A percentile compares a stretch with the other conserved stretches of the same genome.
Evolutionary conservation across 2,329 filamentous ascomycete genomes (phyloP).

Genomic region (Cucurbitaria berberidis): DNA sequence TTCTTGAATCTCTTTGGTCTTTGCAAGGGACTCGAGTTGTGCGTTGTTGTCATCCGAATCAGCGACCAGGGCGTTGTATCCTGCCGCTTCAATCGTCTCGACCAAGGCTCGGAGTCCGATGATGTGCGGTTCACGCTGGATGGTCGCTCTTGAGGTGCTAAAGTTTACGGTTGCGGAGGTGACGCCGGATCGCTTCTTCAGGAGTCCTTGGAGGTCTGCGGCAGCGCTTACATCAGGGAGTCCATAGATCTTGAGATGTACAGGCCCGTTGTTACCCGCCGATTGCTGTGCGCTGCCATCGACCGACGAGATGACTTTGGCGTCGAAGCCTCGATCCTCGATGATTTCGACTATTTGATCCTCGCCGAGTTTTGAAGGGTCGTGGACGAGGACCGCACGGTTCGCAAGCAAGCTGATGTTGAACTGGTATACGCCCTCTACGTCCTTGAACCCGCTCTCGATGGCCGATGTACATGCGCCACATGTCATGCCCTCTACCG

Average conservation of each 20-base stretch:
- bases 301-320: constrained; percentile 78
- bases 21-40: constrained; percentile 92
- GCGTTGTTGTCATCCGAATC: constrained; percentile 96
- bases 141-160: constrained; percentile 72
- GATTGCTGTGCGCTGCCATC: constrained; percentile 62
- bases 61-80: constrained; percentile 86
- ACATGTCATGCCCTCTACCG: constrained; percentile 97
- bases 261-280: constrained; percentile 63
- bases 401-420: constrained; percentile 95
- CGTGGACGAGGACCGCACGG: constrained; percentile 85
- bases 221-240: constrained; percentile 74
- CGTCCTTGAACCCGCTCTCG: constrained; percentile 77
- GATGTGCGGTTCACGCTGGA: constrained; percentile 73
- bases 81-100: constrained; percentile 77
- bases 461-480: constrained; percentile 94
- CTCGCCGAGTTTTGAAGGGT: constrained; percentile 71
- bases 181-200: constrained; percentile 73
- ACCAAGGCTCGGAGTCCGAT: constrained; percentile 84
- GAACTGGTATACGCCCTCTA: constrained; percentile 83
- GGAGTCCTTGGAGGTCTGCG: constrained; percentile 69
- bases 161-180: constrained; percentile 75
- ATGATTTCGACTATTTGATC: constrained; percentile 82
- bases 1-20: constrained; percentile 94
- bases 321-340: constrained; percentile 89
- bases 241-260: constrained; percentile 86